Evolutionary conservation across 441 rosid genomes (phyloP).

Genomic region (Daphne laureola): DNA sequence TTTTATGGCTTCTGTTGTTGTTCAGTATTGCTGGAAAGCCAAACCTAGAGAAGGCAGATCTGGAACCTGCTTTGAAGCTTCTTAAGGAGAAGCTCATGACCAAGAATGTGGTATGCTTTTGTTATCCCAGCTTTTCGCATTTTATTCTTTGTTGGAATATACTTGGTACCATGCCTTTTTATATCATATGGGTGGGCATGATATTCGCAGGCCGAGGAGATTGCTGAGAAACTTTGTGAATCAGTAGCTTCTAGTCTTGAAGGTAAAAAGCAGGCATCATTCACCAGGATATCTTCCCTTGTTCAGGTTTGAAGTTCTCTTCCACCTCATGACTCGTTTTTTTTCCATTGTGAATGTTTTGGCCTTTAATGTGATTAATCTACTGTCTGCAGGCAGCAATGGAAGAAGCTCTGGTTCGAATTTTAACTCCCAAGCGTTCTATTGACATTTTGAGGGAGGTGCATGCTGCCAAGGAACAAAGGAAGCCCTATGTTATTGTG

Average conservation of each 20-base stretch:
- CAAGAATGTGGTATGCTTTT: slow-evolving; percentile 88
- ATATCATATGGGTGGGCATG: slow-evolving; percentile 4
- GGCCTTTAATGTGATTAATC: slow-evolving; percentile 4
- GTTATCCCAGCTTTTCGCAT: background rate
- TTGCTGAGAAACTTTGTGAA: slow-evolving; percentile 96
- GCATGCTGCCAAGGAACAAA: slow-evolving; percentile 82
- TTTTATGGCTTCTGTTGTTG: background rate
- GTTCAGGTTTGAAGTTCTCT: slow-evolving; percentile 61
- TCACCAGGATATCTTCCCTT: slow-evolving; percentile 90
- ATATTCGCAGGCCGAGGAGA: slow-evolving; percentile 81
- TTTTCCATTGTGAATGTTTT: background rate
- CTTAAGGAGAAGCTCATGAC: slow-evolving; percentile 97
- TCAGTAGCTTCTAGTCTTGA: slow-evolving; percentile 92
- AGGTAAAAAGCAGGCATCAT: slow-evolving; percentile 92
- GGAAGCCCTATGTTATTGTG: slow-evolving; percentile 85
- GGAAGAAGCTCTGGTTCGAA: slow-evolving; percentile 96
- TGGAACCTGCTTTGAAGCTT: slow-evolving; percentile 88
- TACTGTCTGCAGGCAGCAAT: slow-evolving; percentile 67
- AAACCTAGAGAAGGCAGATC: slow-evolving; percentile 84
- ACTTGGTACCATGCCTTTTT: slow-evolving; percentile 1
- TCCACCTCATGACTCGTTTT: background rate
- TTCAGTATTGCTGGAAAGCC: slow-evolving; percentile 94
- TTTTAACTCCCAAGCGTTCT: slow-evolving; percentile 91
- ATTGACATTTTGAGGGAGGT: slow-evolving; percentile 93
- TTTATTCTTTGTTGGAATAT: too few relatives aligned